Evolutionary conservation across 345 rosid species (phyloP).

Genomic region (Salix brachista): DNA sequence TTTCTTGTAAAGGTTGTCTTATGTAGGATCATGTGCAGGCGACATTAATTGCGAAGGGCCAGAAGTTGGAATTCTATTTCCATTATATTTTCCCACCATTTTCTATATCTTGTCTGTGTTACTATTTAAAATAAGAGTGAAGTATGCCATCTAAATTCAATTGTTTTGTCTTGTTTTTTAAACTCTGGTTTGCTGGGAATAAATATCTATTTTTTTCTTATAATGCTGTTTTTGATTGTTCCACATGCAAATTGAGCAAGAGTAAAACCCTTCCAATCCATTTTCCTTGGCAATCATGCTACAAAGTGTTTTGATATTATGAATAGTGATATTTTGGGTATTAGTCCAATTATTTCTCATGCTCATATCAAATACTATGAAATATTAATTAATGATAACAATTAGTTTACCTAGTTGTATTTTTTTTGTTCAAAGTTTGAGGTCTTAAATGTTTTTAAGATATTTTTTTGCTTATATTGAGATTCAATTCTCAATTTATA

Average conservation of each 20-base stretch:
- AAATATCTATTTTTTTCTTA: too few species aligned
- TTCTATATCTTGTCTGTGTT: neutral
- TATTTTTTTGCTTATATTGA: neutral
- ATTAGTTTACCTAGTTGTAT: neutral
- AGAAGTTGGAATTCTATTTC: neutral
- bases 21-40: too few species aligned
- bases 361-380: neutral
- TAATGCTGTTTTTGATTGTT: too few species aligned
- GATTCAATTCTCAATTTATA: too few species aligned
- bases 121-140: neutral
- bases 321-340: neutral
- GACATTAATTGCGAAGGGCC: neutral
- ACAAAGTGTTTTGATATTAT: neutral
- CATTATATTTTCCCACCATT: neutral
- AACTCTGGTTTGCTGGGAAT: too few species aligned
- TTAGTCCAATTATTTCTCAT: neutral
- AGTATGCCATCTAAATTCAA: too few species aligned
- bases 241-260: neutral
- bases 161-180: too few species aligned
- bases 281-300: neutral
- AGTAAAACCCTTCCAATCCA: too few species aligned
- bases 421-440: neutral
- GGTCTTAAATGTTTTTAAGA: neutral
- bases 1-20: neutral
- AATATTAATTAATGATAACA: neutral